phyloP scores from a whole-genome alignment of 345 rosid species.

The Eucalyptus marginata region DNA sequence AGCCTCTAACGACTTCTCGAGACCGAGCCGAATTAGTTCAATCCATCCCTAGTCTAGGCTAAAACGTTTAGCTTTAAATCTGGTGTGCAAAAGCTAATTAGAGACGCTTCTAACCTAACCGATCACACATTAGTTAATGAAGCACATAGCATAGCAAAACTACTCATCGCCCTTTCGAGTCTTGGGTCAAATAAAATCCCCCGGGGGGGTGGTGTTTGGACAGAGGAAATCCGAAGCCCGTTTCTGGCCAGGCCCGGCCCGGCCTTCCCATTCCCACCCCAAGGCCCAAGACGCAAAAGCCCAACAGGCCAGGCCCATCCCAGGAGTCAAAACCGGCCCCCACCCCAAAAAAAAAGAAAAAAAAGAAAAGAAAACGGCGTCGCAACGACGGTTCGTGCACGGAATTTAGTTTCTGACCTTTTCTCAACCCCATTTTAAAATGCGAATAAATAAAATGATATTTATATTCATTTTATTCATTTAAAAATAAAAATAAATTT shows the following conservation, averaged over 20 bases:
- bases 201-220: accelerated
- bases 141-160: neutral
- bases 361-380: neutral
- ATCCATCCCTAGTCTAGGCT: neutral
- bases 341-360: no score
- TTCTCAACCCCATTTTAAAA: no score
- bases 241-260: neutral
- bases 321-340: neutral
- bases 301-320: neutral
- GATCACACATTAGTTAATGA: no score
- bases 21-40: neutral
- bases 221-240: neutral
- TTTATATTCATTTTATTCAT: no score
- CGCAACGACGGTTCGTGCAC: neutral
- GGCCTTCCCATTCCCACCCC: neutral
- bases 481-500: no score
- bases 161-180: accelerated
- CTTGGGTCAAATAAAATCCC: neutral
- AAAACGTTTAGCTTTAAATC: neutral
- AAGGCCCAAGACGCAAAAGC: neutral
- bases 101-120: neutral
- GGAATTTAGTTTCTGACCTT: neutral
- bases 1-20: neutral
- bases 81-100: neutral
- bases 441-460: no score